Evolutionary conservation across 2,329 filamentous ascomycete species (phyloP), one percentile per base, ranked within the genome.

Genomic region (Sclerotinia subarctica): DNA sequence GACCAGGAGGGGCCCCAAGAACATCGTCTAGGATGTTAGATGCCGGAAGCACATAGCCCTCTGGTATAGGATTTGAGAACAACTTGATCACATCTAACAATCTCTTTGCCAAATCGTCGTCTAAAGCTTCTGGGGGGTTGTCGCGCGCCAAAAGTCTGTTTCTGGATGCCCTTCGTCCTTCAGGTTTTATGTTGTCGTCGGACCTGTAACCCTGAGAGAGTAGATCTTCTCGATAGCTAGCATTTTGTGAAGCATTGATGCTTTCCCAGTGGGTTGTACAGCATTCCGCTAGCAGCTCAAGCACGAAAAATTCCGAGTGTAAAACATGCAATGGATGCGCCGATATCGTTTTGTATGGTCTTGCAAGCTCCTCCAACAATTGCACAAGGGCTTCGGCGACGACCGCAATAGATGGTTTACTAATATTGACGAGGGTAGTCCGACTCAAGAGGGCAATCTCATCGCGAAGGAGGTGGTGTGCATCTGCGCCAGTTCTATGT

Each of bases 281-380:
- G 75, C 88, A 90, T 74, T 90, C 87, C 74, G 87, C 86, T 47
- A 88, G 81, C 53, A 90, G 80, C 59, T 85, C 82, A 62, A 90
- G 78, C n/a, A 90, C 80, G 73, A 88, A 90, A 59, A 88, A 79
- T 76, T 90, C 88, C 24, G 88, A 90, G 58, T 86, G 81, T 44
- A 90, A 79, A 64, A 90, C 81, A 74, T 89, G 85, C 49, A 82
- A 79, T 2, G 87, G 86, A 72, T 88, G 86, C 29, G 80, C 78
- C 57, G 82, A 77, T 66, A 85, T 79, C 32, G 71, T 78, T 70
- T 82, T 82, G 74, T 86, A 86, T 4, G 85, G 83, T 62, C 83
- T 83, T 38, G 81, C 79, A 51, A 89, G 80, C 49, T 88, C 85
- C 75, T 89, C 86, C 57, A 89, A 81, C 7, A 89, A 78, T 51